These are phyloP conservation scores for Trypanosoma rangeli DNA, from an alignment of 208 protist species.

Conservation along the genomic window DNA sequence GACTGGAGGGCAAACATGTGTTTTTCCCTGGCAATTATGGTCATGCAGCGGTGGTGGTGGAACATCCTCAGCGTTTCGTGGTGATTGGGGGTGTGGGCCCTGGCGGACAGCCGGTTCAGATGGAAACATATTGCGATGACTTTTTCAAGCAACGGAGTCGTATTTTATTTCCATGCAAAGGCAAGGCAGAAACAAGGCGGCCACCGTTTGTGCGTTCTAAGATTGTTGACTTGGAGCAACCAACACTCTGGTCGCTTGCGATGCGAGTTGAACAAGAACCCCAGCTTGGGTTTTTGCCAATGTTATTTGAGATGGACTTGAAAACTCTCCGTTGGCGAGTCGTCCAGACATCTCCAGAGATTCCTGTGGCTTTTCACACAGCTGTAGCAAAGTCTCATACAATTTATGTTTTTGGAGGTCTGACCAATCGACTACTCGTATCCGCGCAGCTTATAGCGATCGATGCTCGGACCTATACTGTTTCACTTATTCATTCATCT, in stretches of 20 bases:
- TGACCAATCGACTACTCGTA: constrained; percentile 65
- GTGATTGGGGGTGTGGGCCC: constrained; percentile 78
- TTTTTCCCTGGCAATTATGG: constrained; percentile 76
- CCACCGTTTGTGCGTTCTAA: background rate
- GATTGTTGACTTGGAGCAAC: constrained; percentile 1
- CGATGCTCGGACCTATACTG: constrained; percentile 49
- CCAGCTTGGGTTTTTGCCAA: constrained; percentile 64
- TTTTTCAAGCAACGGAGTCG: background rate
- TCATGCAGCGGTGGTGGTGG: constrained; percentile 65
- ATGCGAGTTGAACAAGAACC: background rate
- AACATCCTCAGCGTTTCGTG: constrained; percentile 53
- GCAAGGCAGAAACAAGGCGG: background rate
- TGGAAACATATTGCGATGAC: constrained; percentile 16
- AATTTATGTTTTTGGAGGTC: constrained; percentile 82
- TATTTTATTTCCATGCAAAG: constrained; percentile 26
- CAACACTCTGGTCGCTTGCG: constrained; percentile 20
- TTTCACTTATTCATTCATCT: constrained; percentile 40
- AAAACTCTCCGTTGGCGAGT: constrained; percentile 67
- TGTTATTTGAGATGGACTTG: constrained; percentile 83
- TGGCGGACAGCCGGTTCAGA: constrained; percentile 32
- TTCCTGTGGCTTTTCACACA: constrained; percentile 79
- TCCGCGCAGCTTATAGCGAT: constrained; percentile 71
- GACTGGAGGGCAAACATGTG: constrained; percentile 73
- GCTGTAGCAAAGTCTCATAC: constrained; percentile 47
- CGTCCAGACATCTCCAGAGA: constrained; percentile 50